Percentiles rank a stretch among this genome's conserved stretches.
Conservation (phyloP, 2,329 filamentous ascomycete genomes). For the Pseudogymnoascus sp. region DNA sequence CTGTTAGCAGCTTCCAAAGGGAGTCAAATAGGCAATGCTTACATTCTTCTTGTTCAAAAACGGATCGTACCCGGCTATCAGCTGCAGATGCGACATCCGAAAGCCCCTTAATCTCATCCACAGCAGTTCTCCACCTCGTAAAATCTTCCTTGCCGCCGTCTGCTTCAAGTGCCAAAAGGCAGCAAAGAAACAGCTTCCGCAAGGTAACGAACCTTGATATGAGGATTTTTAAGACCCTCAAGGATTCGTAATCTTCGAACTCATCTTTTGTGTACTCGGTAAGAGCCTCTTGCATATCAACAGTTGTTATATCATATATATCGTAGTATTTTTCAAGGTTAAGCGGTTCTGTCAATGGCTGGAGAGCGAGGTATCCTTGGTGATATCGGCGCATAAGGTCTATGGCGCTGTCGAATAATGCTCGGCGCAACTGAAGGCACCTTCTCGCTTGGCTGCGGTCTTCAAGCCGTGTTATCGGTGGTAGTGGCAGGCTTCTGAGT, state of each 20-base stretch:
- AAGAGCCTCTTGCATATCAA: slow-evolving; percentile 65
- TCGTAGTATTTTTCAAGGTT: slow-evolving; percentile 91
- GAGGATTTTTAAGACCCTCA: slow-evolving; percentile 72
- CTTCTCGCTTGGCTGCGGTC: slow-evolving; percentile 71
- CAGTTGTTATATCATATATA: slow-evolving; percentile 70
- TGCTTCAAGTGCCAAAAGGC: slow-evolving; percentile 79
- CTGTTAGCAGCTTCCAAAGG: slow-evolving; percentile 21
- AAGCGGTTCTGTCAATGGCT: slow-evolving; percentile 66
- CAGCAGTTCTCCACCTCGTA: slow-evolving; percentile 67
- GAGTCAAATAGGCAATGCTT: slow-evolving; percentile 30
- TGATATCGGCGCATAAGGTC: slow-evolving; percentile 66
- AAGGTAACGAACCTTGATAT: slow-evolving; percentile 73
- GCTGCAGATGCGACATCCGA: slow-evolving; percentile 54
- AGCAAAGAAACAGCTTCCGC: slow-evolving; percentile 80
- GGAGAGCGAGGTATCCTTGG: slow-evolving; percentile 60
- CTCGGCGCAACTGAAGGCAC: slow-evolving; percentile 71
- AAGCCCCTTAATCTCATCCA: slow-evolving; percentile 64
- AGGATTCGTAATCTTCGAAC: slow-evolving; percentile 68
- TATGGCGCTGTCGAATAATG: slow-evolving; percentile 62
- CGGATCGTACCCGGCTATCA: slow-evolving; percentile 57
- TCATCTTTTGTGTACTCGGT: slow-evolving; percentile 56
- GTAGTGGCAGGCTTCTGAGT: slow-evolving; percentile 72
- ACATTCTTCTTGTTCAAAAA: slow-evolving; percentile 76
- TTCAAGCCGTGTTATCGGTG: slow-evolving; percentile 87
- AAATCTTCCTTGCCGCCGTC: slow-evolving; percentile 72